phyloP scores from a whole-genome alignment of 768 basidiomycete species.

The Cyclocybe cylindracea region DNA sequence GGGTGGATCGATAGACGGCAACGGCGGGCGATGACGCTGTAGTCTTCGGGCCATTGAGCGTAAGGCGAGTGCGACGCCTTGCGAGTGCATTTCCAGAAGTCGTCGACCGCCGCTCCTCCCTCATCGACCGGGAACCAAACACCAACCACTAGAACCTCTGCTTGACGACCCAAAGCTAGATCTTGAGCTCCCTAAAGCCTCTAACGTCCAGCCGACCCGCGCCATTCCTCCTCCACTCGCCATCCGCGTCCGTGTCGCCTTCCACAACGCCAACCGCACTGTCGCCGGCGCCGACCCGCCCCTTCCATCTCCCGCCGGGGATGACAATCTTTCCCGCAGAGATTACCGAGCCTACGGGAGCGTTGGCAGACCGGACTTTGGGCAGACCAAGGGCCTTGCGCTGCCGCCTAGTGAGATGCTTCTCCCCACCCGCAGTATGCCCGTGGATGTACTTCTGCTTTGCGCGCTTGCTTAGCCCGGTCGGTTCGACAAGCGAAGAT shows the following conservation, averaged over 20 bases:
- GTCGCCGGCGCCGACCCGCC: constrained; percentile 19
- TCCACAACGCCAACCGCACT: constrained; percentile 11
- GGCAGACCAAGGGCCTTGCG: constrained; percentile 71
- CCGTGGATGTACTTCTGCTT: not conserved
- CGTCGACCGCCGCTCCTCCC: not conserved
- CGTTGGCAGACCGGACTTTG: constrained; percentile 38
- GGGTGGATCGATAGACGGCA: too few species aligned
- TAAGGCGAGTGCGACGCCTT: too few species aligned
- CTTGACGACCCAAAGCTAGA: not conserved
- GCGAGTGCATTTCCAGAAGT: too few species aligned
- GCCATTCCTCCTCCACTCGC: constrained; percentile 26
- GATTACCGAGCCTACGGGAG: constrained; percentile 25
- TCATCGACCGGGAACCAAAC: not conserved
- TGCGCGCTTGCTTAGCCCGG: not conserved
- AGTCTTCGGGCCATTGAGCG: too few species aligned
- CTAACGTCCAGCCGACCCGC: constrained; percentile 27
- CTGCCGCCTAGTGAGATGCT: constrained; percentile 63
- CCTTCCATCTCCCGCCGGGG: constrained; percentile 56
- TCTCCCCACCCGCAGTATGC: constrained; percentile 17
- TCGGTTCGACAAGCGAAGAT: not conserved
- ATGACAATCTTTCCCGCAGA: constrained; percentile 62
- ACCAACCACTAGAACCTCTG: not conserved
- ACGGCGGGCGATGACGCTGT: too few species aligned
- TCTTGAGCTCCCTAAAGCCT: constrained; percentile 11
- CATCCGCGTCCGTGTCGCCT: constrained; percentile 31